Percentiles rank a stretch among this genome's conserved stretches.
phyloP scores from a whole-genome alignment of 2,329 filamentous ascomycete species.

The Hymenoscyphus albidus region DNA sequence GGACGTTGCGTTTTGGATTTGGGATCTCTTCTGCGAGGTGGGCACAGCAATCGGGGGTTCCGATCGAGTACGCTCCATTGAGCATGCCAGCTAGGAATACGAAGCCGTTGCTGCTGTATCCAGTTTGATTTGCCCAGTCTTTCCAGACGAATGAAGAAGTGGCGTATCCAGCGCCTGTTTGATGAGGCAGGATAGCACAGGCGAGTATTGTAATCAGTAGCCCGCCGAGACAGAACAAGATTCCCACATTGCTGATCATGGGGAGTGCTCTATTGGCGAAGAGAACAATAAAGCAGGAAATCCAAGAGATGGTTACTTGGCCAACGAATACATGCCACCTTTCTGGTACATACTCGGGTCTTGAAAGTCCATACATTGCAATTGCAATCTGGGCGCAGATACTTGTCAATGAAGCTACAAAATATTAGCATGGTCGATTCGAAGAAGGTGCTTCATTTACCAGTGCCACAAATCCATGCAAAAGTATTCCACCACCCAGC shows the following conservation, averaged over 20 bases:
- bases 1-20: constrained; percentile 47
- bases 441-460: constrained; percentile 10
- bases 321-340: constrained; percentile 50
- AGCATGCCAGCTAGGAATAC: constrained; percentile 58
- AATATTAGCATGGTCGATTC: constrained; percentile 3
- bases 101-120: constrained; percentile 48
- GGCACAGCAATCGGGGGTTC: constrained; percentile 60
- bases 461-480: constrained; percentile 36
- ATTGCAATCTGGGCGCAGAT: constrained; percentile 44
- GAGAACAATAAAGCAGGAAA: constrained; percentile 44
- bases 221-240: constrained; percentile 50
- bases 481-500: constrained; percentile 51
- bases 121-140: constrained; percentile 44
- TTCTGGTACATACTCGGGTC: constrained; percentile 42
- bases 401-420: constrained; percentile 25
- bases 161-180: constrained; percentile 41
- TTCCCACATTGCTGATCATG: constrained; percentile 49
- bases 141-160: constrained; percentile 42
- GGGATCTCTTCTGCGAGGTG: constrained; percentile 65
- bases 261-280: constrained; percentile 53
- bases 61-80: constrained; percentile 67
- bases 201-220: constrained; percentile 45
- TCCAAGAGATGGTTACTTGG: constrained; percentile 46
- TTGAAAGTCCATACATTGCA: constrained; percentile 47
- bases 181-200: constrained; percentile 50